phyloP scores from a whole-genome alignment of 768 basidiomycete species.

The Lactarius akahatsu region DNA sequence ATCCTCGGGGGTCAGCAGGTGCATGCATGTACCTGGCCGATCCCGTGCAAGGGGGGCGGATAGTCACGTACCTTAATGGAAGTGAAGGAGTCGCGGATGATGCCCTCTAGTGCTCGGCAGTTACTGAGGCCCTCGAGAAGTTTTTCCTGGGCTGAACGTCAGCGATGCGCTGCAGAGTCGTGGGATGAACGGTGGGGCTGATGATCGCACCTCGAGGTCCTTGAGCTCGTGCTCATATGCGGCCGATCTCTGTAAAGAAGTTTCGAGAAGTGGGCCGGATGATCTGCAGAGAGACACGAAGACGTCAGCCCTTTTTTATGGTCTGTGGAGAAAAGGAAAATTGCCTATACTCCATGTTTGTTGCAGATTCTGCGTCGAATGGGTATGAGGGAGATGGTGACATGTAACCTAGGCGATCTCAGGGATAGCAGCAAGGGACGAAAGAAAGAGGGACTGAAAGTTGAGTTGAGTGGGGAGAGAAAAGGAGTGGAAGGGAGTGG shows the following conservation, averaged over 20 bases:
- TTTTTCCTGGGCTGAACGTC: conserved; percentile 45
- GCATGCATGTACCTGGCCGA: conserved; percentile 4
- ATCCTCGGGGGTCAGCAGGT: not conserved
- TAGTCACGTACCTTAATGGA: conserved; percentile 52
- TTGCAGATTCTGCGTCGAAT: conserved; percentile 9
- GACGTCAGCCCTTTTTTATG: not conserved
- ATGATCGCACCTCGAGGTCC: conserved; percentile 29
- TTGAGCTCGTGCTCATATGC: conserved; percentile 27
- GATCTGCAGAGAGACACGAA: not conserved
- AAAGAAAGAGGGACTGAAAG: not conserved
- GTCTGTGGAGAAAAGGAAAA: not conserved
- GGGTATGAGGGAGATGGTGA: not conserved
- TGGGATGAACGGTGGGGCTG: not conserved
- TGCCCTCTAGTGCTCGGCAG: conserved; percentile 69
- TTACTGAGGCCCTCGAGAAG: conserved; percentile 72
- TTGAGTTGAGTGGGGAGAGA: not conserved
- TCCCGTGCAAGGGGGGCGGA: not conserved
- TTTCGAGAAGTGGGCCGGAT: not conserved
- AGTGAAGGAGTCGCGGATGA: conserved; percentile 61
- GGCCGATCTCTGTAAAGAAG: conserved; percentile 1
- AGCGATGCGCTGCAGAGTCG: not conserved
- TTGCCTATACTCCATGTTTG: not conserved
- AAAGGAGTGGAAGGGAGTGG: not conserved
- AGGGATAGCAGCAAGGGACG: not conserved
- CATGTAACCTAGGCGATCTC: not conserved